Base-by-base conservation (phyloP, 2,329 filamentous ascomycete species). In the Aspergillus sergii region DNA sequence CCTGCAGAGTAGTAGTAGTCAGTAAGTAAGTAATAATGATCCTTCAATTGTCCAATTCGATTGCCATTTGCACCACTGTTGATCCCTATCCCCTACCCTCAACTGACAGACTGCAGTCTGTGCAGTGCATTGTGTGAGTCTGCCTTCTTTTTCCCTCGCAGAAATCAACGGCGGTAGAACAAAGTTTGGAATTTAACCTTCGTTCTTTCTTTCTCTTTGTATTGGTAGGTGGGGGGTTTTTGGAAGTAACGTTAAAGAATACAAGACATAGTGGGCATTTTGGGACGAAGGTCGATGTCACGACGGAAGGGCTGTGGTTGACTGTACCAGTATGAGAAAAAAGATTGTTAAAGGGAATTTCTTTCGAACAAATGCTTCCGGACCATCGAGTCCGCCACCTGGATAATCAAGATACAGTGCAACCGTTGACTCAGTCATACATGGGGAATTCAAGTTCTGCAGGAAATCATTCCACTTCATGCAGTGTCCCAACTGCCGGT, bases 91-190 rank as follows among this genome's bases (percentile, higher is more conserved):
- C 43, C 26, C 21, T 57, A 32, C 16, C 28, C 19, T 51, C 39
- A 56, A 62, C 34, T 45, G 53, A 57, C 61, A 61, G 64, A 57
- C 50, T 60, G 62, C 60, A 58, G 53, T 65, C 61, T 61, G 55
- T 51, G 64, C 63, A 65, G 51, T 32, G 64, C 63, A 65, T 62
- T 63, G 60, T 62, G 64, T 46, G 43, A 59, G 58, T 61, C 61
- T 62, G 48, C 61, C 61, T 63, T 62, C 61, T 50, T 30, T 39
- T 45, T 28, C 19, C 54, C 41, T 51, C 32, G 28, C 41, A 23
- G 19, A 23, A 23, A 21, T 6, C 11, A 23, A 19, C 14, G 26
- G 16, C 32, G 32, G 23, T 32, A 26, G 55, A 50, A 50, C 23
- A 50, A n/a, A 30, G 46, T 50, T 50, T 50, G 26, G 23, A 26